Evolutionary conservation across 2,329 filamentous ascomycete genomes (phyloP).

Genomic region (Sporothrix brasiliensis): DNA sequence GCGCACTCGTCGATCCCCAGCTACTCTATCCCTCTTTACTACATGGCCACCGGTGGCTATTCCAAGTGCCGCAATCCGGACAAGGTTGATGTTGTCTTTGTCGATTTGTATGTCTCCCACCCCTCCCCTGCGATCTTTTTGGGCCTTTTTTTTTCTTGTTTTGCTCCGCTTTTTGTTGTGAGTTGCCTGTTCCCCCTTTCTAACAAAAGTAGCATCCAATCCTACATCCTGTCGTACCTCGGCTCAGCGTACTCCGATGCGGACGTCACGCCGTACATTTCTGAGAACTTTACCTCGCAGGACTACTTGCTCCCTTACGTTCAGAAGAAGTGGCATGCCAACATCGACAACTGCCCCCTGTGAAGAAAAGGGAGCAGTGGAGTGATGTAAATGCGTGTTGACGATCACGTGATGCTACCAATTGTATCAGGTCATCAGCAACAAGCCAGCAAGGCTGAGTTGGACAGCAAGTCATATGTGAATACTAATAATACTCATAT

Average conservation of each 20-base stretch:
- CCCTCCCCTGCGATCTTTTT: neutral
- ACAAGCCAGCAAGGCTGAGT: neutral
- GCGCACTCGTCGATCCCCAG: conserved; percentile 52
- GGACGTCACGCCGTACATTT: conserved; percentile 47
- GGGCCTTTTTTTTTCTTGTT: too few relatives aligned
- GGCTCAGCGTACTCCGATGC: conserved; percentile 44
- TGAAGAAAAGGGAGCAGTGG: neutral
- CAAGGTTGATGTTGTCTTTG: conserved; percentile 57
- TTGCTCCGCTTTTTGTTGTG: neutral
- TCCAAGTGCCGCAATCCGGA: conserved; percentile 49
- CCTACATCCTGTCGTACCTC: conserved; percentile 45
- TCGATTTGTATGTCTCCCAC: conserved; percentile 48
- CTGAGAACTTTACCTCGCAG: conserved; percentile 46
- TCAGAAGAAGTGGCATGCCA: conserved; percentile 45
- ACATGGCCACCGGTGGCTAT: conserved; percentile 55
- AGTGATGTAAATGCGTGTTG: neutral
- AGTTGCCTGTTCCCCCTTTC: neutral
- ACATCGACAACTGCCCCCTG: conserved; percentile 24
- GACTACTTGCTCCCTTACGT: conserved; percentile 49
- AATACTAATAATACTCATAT: neutral
- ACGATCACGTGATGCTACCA: neutral
- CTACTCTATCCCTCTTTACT: conserved; percentile 54
- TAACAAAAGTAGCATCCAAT: conserved; percentile 41
- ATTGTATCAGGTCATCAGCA: neutral
- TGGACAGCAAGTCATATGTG: neutral